Evolutionary conservation across 2,329 filamentous ascomycete genomes (phyloP).

Genomic region (Ophiosphaerella narmari): DNA sequence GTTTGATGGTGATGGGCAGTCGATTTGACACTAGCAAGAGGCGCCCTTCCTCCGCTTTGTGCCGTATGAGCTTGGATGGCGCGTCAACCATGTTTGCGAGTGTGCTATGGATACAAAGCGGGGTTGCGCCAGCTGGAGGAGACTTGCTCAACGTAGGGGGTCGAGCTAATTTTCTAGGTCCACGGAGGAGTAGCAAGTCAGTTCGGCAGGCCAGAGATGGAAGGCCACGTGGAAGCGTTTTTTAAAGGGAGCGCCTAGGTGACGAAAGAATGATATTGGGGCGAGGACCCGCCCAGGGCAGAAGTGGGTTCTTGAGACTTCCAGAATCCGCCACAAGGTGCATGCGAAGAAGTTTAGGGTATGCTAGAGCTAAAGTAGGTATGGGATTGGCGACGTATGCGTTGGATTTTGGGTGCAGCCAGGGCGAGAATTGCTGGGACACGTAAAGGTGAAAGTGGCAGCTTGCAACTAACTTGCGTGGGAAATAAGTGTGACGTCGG

Average conservation of each 20-base stretch:
- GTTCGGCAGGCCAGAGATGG: background rate
- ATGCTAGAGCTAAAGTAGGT: slow-evolving; percentile 8
- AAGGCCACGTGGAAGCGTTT: background rate
- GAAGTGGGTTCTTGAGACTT: slow-evolving; percentile 36
- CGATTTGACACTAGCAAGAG: slow-evolving; percentile 92
- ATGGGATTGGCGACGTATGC: slow-evolving; percentile 21
- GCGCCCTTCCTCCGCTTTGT: slow-evolving; percentile 47
- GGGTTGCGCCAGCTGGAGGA: background rate
- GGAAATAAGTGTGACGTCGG: slow-evolving; percentile 31
- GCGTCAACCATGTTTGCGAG: slow-evolving; percentile 31
- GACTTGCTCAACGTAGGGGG: slow-evolving; percentile 3
- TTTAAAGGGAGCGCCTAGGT: slow-evolving; percentile 10
- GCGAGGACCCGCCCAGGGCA: slow-evolving; percentile 23
- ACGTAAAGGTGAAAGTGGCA: slow-evolving; percentile 6
- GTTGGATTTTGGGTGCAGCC: slow-evolving; percentile 9
- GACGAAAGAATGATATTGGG: slow-evolving; percentile 41
- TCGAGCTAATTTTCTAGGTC: slow-evolving; percentile 1
- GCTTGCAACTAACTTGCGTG: slow-evolving; percentile 8
- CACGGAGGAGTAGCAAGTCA: background rate
- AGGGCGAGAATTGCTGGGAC: slow-evolving; percentile 6
- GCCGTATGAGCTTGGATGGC: slow-evolving; percentile 35
- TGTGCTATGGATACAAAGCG: slow-evolving; percentile 3
- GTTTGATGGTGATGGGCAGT: slow-evolving; percentile 94
- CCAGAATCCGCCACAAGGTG: slow-evolving; percentile 22
- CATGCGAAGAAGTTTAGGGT: slow-evolving; percentile 13